A percentile compares a stretch with the other conserved stretches of the same genome.
phyloP scores from a whole-genome alignment of 2,329 filamentous ascomycete species.

The Verticillium nonalfalfae region DNA sequence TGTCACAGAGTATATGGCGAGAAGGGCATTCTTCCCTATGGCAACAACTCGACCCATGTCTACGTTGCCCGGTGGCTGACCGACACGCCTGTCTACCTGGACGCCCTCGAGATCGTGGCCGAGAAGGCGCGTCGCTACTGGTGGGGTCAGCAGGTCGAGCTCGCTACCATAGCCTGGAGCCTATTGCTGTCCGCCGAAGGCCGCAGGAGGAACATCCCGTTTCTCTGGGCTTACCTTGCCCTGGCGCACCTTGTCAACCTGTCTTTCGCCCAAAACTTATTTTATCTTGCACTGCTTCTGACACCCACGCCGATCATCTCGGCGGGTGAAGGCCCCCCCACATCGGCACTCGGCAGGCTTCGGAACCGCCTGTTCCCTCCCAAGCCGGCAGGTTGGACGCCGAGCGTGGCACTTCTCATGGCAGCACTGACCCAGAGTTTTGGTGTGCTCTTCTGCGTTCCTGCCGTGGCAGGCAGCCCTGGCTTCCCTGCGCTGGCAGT shows the following conservation, averaged over 20 bases:
- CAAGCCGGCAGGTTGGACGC: constrained; percentile 38
- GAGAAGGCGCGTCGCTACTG: constrained; percentile 50
- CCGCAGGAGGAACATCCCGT: constrained; percentile 47
- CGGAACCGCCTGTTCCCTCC: constrained; percentile 23
- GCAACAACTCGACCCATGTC: constrained; percentile 20
- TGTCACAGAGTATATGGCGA: constrained; percentile 15
- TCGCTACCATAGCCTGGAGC: constrained; percentile 47
- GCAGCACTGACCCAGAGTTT: constrained; percentile 26
- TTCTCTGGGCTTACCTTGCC: constrained; percentile 48
- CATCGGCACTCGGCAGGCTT: constrained; percentile 20
- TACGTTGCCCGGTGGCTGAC: constrained; percentile 45
- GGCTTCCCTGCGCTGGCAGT: constrained; percentile 28
- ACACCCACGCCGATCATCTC: constrained; percentile 41
- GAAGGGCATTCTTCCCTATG: constrained; percentile 27
- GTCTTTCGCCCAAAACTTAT: constrained; percentile 57
- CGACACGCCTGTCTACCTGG: constrained; percentile 43
- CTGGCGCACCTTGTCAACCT: constrained; percentile 54
- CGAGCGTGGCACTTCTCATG: constrained; percentile 28
- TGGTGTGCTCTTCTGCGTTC: constrained; percentile 26
- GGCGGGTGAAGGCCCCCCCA: constrained; percentile 16
- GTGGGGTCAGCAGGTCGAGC: constrained; percentile 57
- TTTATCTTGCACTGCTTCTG: constrained; percentile 52
- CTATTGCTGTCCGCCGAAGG: constrained; percentile 54
- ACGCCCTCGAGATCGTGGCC: constrained; percentile 48
- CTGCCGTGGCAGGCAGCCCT: constrained; percentile 31